Evolutionary conservation across 768 basidiomycete species (phyloP).

Genomic region (Tricholomella constricta): DNA sequence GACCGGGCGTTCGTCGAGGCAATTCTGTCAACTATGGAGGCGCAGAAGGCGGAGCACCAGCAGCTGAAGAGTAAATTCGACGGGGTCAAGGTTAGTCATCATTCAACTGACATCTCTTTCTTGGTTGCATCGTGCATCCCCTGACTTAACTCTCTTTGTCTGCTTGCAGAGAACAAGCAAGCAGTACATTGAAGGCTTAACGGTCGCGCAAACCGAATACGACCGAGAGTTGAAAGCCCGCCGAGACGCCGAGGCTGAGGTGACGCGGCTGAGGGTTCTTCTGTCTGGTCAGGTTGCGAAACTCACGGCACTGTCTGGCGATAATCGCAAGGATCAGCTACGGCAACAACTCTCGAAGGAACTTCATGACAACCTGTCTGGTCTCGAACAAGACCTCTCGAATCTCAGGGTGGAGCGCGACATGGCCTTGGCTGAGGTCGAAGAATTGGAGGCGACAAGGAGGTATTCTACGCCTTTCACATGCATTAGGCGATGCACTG

Average conservation of each 20-base stretch:
- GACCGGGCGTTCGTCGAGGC: slow-evolving; percentile 75
- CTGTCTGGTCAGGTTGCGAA: slow-evolving; percentile 89
- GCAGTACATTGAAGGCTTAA: slow-evolving; percentile 89
- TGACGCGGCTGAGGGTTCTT: slow-evolving; percentile 79
- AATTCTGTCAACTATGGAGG: slow-evolving; percentile 66
- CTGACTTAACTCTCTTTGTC: neutral
- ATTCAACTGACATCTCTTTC: neutral
- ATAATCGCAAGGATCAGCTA: slow-evolving; percentile 74
- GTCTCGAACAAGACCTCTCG: slow-evolving; percentile 83
- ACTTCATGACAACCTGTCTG: slow-evolving; percentile 70
- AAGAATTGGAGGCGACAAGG: slow-evolving; percentile 78
- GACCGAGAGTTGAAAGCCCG: slow-evolving; percentile 87
- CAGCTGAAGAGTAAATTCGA: slow-evolving; percentile 79
- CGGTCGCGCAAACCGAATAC: slow-evolving; percentile 92
- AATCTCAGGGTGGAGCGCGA: slow-evolving; percentile 89
- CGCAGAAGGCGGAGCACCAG: slow-evolving; percentile 57
- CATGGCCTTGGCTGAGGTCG: slow-evolving; percentile 89
- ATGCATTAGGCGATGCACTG: slow-evolving; percentile 4
- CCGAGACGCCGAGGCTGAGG: slow-evolving; percentile 90
- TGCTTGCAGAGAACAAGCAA: slow-evolving; percentile 77
- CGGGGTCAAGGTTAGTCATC: slow-evolving; percentile 73
- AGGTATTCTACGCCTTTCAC: slow-evolving; percentile 47
- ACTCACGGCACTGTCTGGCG: slow-evolving; percentile 82
- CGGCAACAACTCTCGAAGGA: slow-evolving; percentile 81
- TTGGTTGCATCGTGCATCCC: no score